These are phyloP conservation scores for Talaromyces sp. DNA, from an alignment of 2,329 filamentous ascomycete species.

Conservation along the genomic window DNA sequence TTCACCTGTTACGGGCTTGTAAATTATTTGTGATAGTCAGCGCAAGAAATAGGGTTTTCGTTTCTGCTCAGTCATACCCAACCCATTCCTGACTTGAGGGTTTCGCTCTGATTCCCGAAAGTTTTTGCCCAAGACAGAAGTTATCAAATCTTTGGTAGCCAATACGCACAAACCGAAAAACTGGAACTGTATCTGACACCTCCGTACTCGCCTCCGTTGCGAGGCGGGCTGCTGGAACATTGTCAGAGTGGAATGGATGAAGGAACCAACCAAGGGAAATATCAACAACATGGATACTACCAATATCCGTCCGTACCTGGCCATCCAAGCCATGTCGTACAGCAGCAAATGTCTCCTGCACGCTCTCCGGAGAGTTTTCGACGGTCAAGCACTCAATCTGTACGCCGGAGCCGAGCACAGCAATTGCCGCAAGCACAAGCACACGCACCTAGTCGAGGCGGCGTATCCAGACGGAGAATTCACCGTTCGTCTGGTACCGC, in stretches of 20 bases:
- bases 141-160: neutral
- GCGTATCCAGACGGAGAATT: constrained; percentile 10
- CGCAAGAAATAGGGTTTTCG: neutral
- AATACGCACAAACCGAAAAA: constrained; percentile 45
- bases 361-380: constrained; percentile 45
- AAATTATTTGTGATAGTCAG: neutral
- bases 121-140: neutral
- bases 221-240: constrained; percentile 52
- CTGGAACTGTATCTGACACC: constrained; percentile 62
- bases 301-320: constrained; percentile 51
- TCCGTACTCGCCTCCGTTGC: constrained; percentile 61
- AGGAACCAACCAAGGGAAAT: constrained; percentile 60
- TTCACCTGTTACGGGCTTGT: neutral
- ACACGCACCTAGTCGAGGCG: neutral
- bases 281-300: constrained; percentile 68
- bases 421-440: neutral
- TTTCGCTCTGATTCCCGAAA: too few species aligned
- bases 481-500: constrained; percentile 27
- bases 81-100: neutral
- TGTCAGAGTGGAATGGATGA: constrained; percentile 70
- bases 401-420: constrained; percentile 1
- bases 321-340: constrained; percentile 50
- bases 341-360: constrained; percentile 45
- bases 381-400: constrained; percentile 25
- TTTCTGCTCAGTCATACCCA: neutral